Conservation (phyloP, 805 yeast species). For the Candida dajiaensis region DNA sequence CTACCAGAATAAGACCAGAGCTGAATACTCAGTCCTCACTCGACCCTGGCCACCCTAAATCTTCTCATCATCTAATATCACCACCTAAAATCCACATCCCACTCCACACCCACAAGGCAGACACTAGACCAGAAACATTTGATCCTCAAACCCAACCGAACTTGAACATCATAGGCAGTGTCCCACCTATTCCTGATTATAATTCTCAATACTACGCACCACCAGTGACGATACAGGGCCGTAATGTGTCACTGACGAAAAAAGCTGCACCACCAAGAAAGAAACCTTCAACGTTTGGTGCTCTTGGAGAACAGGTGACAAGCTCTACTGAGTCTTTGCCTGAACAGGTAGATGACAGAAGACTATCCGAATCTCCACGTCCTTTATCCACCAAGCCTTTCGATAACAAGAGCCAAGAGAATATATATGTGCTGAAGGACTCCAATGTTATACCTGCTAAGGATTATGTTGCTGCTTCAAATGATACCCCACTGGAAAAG, state of each 20-base stretch:
- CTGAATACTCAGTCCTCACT: neutral
- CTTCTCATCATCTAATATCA: neutral
- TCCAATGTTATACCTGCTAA: neutral
- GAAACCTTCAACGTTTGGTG: conserved; percentile 15
- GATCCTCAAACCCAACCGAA: conserved; percentile 5
- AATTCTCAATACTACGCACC: conserved; percentile 19
- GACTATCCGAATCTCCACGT: neutral
- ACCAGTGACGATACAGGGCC: conserved; percentile 23
- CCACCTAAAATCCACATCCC: neutral
- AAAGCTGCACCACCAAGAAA: conserved; percentile 16
- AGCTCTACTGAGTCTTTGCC: neutral
- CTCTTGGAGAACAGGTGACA: neutral
- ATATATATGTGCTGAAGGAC: neutral
- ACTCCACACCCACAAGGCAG: neutral
- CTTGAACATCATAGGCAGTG: conserved; percentile 8
- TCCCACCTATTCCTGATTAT: conserved; percentile 25
- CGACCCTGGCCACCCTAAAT: neutral
- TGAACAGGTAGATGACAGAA: neutral
- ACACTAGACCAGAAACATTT: neutral
- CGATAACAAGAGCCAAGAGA: neutral
- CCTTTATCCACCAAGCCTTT: neutral
- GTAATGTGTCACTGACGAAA: conserved; percentile 18
- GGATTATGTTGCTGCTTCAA: neutral
- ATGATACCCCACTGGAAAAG: neutral
- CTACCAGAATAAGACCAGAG: neutral